phyloP scores from a whole-genome alignment of 1,284 basidiomycete genomes.

The Spongiforma sp. region DNA sequence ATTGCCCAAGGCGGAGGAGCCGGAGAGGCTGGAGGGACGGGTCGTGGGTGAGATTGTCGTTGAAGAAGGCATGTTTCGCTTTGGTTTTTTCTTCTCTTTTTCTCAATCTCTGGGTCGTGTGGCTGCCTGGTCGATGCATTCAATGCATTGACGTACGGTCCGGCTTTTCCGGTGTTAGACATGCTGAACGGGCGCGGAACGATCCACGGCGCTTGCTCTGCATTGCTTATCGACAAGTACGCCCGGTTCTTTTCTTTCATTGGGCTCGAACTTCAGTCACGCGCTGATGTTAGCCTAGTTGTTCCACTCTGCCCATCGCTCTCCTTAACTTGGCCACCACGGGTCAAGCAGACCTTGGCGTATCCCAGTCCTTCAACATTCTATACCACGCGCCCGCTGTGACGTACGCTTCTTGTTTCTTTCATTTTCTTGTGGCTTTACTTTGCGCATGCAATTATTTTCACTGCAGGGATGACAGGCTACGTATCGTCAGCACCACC shows the following conservation, averaged over 20 bases:
- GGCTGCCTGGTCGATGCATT: background rate
- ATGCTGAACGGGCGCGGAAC: conserved; percentile 50
- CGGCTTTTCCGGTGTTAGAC: too few relatives aligned
- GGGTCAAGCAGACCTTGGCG: conserved; percentile 30
- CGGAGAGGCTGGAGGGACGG: conserved; percentile 43
- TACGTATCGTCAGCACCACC: conserved; percentile 37
- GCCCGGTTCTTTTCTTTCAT: conserved; percentile 15
- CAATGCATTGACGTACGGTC: too few relatives aligned
- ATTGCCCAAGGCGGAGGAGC: conserved; percentile 42
- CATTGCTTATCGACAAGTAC: conserved; percentile 53
- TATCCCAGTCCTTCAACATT: conserved; percentile 46
- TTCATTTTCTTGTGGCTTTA: background rate
- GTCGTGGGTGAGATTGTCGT: conserved; percentile 53
- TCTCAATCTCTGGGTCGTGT: background rate
- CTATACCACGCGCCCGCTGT: conserved; percentile 46
- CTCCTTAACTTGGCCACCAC: conserved; percentile 31
- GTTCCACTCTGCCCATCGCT: conserved; percentile 40
- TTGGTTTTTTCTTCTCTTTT: too few relatives aligned
- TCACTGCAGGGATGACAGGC: conserved; percentile 32
- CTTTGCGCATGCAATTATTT: background rate
- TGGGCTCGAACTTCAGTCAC: background rate
- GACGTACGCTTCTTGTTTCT: conserved; percentile 31
- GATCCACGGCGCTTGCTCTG: conserved; percentile 52
- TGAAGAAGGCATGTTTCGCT: conserved; percentile 44
- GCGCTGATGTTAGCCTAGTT: conserved; percentile 26